phyloP scores from a whole-genome alignment of 768 basidiomycete genomes.

The Leccinum sublutescens region DNA sequence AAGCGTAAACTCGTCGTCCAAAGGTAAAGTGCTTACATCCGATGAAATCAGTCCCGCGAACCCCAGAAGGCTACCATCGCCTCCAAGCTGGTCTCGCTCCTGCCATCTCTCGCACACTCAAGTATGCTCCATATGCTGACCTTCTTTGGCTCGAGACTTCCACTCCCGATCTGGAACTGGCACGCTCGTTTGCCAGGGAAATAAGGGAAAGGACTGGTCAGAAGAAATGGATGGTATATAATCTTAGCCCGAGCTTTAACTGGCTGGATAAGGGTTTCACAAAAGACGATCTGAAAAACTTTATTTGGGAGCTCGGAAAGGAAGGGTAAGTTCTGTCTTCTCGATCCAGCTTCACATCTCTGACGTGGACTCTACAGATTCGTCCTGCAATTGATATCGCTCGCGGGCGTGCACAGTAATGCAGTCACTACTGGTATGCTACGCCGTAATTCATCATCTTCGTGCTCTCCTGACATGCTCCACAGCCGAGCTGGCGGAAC shows the following conservation, averaged over 20 bases:
- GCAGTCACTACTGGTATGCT: constrained; percentile 74
- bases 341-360: not conserved
- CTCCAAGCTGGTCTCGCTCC: constrained; percentile 78
- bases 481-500: constrained; percentile 72
- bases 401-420: constrained; percentile 86
- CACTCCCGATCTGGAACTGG: constrained; percentile 78
- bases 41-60: constrained; percentile 66
- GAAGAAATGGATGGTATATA: constrained; percentile 83
- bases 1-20: constrained; percentile 89
- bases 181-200: constrained; percentile 70
- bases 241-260: constrained; percentile 92
- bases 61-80: constrained; percentile 90
- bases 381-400: constrained; percentile 83
- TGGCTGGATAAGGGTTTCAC: constrained; percentile 84
- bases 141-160: constrained; percentile 94
- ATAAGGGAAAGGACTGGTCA: constrained; percentile 67
- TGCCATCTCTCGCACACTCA: constrained; percentile 76
- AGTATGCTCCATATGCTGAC: constrained; percentile 85
- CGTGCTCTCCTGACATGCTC: constrained; percentile 5
- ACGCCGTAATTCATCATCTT: constrained; percentile 14
- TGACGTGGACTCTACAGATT: constrained; percentile 49
- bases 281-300: constrained; percentile 74
- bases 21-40: constrained; percentile 40
- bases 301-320: constrained; percentile 87
- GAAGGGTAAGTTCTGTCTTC: constrained; percentile 58